Evolutionary conservation across 768 basidiomycete genomes (phyloP).

Genomic region (Lentinula boryana): DNA sequence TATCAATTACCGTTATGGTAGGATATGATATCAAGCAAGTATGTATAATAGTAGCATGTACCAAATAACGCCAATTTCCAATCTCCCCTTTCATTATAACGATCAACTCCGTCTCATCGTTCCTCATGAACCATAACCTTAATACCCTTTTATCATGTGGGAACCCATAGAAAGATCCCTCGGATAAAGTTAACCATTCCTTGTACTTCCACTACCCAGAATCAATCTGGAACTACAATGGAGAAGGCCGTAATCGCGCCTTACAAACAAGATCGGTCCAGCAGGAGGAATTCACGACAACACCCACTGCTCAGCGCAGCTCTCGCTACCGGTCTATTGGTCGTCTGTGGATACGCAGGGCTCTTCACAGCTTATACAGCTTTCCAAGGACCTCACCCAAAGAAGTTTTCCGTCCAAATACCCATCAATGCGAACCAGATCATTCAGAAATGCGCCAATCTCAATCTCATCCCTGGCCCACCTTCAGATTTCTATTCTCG

Average conservation of each 20-base stretch:
- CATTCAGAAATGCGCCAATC: conserved; percentile 43
- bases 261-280: not conserved
- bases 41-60: too few species aligned
- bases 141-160: not conserved
- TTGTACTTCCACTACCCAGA: not conserved
- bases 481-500: conserved; percentile 32
- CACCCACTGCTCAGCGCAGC: conserved; percentile 34
- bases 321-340: not conserved
- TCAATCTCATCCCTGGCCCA: conserved; percentile 43
- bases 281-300: conserved; percentile 28
- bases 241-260: conserved; percentile 3
- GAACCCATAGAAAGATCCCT: not conserved
- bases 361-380: not conserved
- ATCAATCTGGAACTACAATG: not conserved
- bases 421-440: conserved; percentile 36
- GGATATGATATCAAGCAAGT: not conserved
- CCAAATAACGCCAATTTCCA: too few species aligned
- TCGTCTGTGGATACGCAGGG: not conserved
- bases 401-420: conserved; percentile 12
- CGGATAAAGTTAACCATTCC: not conserved
- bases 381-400: not conserved
- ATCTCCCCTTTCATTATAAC: too few species aligned
- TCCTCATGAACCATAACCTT: not conserved
- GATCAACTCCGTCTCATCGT: not conserved
- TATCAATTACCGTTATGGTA: not conserved